These are phyloP conservation scores for Rhodofomes roseus DNA, from an alignment of 1,284 basidiomycete species.

Conservation along the genomic window DNA sequence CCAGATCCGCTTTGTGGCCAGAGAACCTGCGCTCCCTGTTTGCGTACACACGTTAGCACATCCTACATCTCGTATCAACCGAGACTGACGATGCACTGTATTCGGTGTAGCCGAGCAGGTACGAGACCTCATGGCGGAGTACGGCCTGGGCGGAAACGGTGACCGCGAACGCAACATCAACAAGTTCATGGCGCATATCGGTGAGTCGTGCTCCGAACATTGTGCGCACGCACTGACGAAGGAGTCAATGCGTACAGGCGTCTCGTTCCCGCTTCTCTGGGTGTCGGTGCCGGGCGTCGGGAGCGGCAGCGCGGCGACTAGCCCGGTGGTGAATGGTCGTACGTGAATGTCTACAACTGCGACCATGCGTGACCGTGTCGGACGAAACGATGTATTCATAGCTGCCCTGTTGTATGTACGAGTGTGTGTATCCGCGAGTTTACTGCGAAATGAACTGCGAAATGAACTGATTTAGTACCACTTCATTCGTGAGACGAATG, in stretches of 20 bases:
- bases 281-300: not conserved
- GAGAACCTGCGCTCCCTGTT: conserved; percentile 45
- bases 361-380: too few relatives aligned
- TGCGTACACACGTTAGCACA: conserved; percentile 45
- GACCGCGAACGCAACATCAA: conserved; percentile 42
- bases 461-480: too few relatives aligned
- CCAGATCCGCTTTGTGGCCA: conserved; percentile 44
- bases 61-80: too few relatives aligned
- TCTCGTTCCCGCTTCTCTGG: not conserved
- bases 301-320: not conserved
- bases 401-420: too few relatives aligned
- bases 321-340: not conserved
- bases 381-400: too few relatives aligned
- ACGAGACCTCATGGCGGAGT: conserved; percentile 40
- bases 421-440: too few relatives aligned
- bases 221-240: not conserved
- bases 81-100: not conserved
- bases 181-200: conserved; percentile 52
- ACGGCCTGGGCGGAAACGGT: conserved; percentile 40
- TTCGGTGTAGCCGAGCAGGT: conserved; percentile 35
- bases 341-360: too few relatives aligned
- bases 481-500: too few relatives aligned
- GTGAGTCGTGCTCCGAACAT: conserved; percentile 27
- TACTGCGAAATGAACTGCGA: too few relatives aligned
- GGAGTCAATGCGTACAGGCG: not conserved